Evolutionary conservation across 1,284 basidiomycete species (phyloP), one percentile per base, ranked within the genome.

Genomic region (Cryptococcus neoformans): DNA sequence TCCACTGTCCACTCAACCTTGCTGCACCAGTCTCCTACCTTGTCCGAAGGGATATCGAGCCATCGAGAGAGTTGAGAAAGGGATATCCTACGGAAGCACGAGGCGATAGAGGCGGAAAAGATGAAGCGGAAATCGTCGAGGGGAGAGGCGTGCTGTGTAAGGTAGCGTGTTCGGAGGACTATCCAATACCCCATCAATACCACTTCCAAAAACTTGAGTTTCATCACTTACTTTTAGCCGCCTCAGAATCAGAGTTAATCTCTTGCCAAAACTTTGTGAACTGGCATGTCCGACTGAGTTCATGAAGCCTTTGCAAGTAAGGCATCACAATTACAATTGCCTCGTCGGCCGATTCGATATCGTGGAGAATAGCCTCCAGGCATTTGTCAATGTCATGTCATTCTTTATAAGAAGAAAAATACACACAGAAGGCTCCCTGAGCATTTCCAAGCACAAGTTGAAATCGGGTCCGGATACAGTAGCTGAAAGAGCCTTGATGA

Each of bases 211-310:
- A 9, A 45, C 14, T 8, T 12, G 9, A 11, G 36, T 47, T 41
- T 16, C 40, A 41, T 3, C 3, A 70, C 72, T 44, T 37, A 74
- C 72, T 55, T 40, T 47, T 56, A 17, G 71, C 73, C 39, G 67
- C 73, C 58, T 65, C 59, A 16, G 53, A 74, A 75, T 57, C 68
- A 84, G 87, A 87, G 58, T 82, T 80, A 44, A 93, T 78, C 68
- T 89, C 83, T 53, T 80, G 73, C 92, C 92, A 96, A 81, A 97
- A 96, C 11, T 86, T 84, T 38, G 90, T 87, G 82, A 95, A 96
- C 59, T 89, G 87, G 75, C 92, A 94, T 66, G 90, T 85, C 70
- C 88, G 87, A 54, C 94, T 84, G 51, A 91, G 83, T 60, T 83
- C 83, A 74, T 91, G 86, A 34, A 96, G 83, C 52, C 81, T 80